Conservation (phyloP, 1,139 yeast genomes). For the Suhomyces coccinellae region DNA sequence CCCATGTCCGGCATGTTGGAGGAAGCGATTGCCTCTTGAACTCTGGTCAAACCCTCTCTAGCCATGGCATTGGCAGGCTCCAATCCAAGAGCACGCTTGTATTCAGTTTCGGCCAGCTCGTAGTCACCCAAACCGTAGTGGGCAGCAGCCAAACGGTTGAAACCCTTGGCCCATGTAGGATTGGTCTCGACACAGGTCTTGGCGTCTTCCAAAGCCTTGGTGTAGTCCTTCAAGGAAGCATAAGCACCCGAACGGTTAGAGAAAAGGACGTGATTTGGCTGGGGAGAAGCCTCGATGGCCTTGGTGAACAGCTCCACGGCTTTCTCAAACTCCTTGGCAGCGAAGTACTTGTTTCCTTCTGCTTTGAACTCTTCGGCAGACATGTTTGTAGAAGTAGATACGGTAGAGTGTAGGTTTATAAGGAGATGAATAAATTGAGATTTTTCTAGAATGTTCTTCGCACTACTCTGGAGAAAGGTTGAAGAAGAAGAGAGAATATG, state of each 20-base stretch:
- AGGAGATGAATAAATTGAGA: not conserved
- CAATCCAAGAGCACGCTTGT: slow-evolving; percentile 77
- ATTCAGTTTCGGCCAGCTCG: slow-evolving; percentile 67
- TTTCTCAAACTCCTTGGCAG: slow-evolving; percentile 76
- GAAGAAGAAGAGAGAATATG: not conserved
- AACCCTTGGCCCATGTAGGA: slow-evolving; percentile 91
- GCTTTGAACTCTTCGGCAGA: slow-evolving; percentile 76
- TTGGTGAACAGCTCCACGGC: slow-evolving; percentile 81
- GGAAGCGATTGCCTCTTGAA: slow-evolving; percentile 55
- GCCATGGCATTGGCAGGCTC: slow-evolving; percentile 89
- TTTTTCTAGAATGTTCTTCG: slow-evolving; percentile 8
- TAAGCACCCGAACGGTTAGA: slow-evolving; percentile 95
- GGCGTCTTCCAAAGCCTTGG: slow-evolving; percentile 80
- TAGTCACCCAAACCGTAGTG: slow-evolving; percentile 79
- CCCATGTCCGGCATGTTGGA: slow-evolving; percentile 69
- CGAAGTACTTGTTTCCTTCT: slow-evolving; percentile 89
- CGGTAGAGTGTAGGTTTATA: not conserved
- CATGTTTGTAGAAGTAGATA: slow-evolving; percentile 16
- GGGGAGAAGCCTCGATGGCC: slow-evolving; percentile 81
- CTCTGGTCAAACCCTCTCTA: slow-evolving; percentile 72
- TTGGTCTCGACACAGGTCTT: slow-evolving; percentile 76
- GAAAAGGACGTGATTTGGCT: slow-evolving; percentile 85
- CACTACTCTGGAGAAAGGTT: not conserved
- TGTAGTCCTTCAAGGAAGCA: slow-evolving; percentile 75
- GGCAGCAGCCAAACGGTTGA: slow-evolving; percentile 92